Evolutionary conservation across 345 rosid genomes (phyloP), one percentile per base, ranked within the genome.

Genomic region (Linum trigynum): DNA sequence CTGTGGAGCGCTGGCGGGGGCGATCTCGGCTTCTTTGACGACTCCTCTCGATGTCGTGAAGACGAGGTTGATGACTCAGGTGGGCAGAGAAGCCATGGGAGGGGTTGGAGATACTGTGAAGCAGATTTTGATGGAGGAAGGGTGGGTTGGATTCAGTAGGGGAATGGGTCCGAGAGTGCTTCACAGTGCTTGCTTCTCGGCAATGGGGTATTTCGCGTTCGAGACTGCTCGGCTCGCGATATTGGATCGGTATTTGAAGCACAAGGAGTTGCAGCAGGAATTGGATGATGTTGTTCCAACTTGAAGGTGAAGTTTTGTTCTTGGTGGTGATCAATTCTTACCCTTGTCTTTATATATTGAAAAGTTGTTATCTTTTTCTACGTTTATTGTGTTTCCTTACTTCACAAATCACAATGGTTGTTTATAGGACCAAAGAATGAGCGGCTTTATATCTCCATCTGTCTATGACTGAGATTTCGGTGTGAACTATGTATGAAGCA

Each of bases 61-160:
- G 82, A 92, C 97, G 5, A 81, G 98, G 83, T 63, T 92, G 79
- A 92, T 92, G 97, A 90, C 98, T 2, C 96, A 90, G 82, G 78
- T 77, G 69, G 84, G 75, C 2, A 72, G 67, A 10, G 91, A 83
- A 48, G 77, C 78, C 0, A 74, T 41, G 51, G 80, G 73, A 55
- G 79, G 85, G 74, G 84, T 92, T 71, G 15, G 75, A 2, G 71
- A 76, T 1, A 85, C 89, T 0, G 90, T 86, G 74, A 88, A 60
- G 68, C 97, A 86, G 85, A 90, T 88, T 41, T 61, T 90, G 69
- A 86, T 70, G 82, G 97, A 92, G 76, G 98, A 92, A 76, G 98
- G 98, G 2, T 81, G 87, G 85, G 79, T 88, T 3, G 98, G 96
- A 51, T 86, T 92, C 68, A 86, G 84, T 0, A 78, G 96, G 0